A percentile compares a stretch with the other conserved stretches of the same genome.
phyloP scores from a whole-genome alignment of 148 eudicot genomes.

The Talinum fruticosum region DNA sequence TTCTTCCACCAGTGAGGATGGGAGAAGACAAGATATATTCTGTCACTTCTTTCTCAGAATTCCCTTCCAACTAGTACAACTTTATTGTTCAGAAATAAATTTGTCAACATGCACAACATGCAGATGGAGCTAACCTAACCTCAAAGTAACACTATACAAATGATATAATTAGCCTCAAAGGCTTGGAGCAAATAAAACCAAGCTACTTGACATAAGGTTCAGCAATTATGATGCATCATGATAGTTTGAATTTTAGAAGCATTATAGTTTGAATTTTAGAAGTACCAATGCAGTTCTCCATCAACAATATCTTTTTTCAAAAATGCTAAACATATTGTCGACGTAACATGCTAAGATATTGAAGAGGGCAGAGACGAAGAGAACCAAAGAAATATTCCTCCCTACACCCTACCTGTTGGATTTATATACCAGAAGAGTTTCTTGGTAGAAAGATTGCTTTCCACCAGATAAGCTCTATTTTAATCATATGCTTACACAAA shows the following conservation, averaged over 20 bases:
- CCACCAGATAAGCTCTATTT: neutral
- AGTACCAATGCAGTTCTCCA: neutral
- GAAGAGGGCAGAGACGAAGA: neutral
- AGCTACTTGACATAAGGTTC: neutral
- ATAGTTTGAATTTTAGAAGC: neutral
- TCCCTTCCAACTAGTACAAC: neutral
- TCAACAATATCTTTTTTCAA: neutral
- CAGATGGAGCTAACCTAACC: neutral
- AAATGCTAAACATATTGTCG: neutral
- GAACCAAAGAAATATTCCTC: neutral
- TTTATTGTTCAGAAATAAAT: neutral
- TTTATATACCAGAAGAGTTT: neutral
- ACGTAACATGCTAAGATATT: neutral
- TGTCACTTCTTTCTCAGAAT: neutral
- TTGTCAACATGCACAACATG: neutral
- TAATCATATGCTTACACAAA: neutral
- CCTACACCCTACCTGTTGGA: neutral
- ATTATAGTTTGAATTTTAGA: neutral
- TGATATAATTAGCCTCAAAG: neutral
- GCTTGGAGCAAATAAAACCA: neutral
- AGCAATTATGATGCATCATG: neutral
- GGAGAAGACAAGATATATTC: neutral
- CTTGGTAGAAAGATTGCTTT: neutral
- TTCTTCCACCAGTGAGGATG: neutral
- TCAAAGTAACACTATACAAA: neutral